These are phyloP conservation scores for Cenococcum geophilum DNA, from an alignment of 495 filamentous ascomycete species.

Conservation along the genomic window DNA sequence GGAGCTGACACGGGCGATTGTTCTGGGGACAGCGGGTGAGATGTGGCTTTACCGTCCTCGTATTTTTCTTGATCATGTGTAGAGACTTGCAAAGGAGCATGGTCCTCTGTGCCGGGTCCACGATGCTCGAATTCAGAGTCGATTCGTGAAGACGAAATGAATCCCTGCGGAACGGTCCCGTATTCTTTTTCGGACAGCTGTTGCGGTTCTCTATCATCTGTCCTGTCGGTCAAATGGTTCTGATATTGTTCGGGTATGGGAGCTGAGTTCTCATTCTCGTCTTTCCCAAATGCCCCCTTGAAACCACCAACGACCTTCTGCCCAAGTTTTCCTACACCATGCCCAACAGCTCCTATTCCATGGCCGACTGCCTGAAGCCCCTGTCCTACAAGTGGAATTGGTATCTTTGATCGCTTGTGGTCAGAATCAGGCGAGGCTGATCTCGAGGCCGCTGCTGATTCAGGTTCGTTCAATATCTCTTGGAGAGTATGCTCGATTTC, in stretches of 20 bases:
- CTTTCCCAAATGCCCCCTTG: conserved; percentile 44
- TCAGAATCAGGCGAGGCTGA: conserved; percentile 32
- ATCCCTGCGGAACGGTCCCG: neutral
- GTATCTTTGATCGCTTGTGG: conserved; percentile 30
- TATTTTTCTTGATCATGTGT: conserved; percentile 11
- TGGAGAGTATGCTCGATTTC: conserved; percentile 66
- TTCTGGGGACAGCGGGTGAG: conserved; percentile 20
- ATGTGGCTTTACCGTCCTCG: neutral
- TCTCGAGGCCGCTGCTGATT: conserved; percentile 31
- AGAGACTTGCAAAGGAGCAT: conserved; percentile 15
- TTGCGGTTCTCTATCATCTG: conserved; percentile 5
- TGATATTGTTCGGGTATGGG: neutral
- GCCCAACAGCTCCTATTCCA: conserved; percentile 38
- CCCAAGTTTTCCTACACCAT: conserved; percentile 56
- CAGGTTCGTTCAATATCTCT: conserved; percentile 51
- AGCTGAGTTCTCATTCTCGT: conserved; percentile 39
- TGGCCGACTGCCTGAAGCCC: conserved; percentile 49
- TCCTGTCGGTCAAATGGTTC: conserved; percentile 7
- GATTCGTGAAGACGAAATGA: conserved; percentile 10
- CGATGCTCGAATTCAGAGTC: conserved; percentile 22
- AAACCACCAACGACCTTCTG: conserved; percentile 43
- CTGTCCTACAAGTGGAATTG: conserved; percentile 44
- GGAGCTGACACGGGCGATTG: neutral
- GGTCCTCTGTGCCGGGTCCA: conserved; percentile 22
- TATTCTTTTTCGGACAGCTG: too few relatives aligned